Percentiles rank a stretch among this genome's conserved stretches.
These are phyloP conservation scores for Agaricus subrufescens DNA, from an alignment of 768 basidiomycete species.

Conservation along the genomic window DNA sequence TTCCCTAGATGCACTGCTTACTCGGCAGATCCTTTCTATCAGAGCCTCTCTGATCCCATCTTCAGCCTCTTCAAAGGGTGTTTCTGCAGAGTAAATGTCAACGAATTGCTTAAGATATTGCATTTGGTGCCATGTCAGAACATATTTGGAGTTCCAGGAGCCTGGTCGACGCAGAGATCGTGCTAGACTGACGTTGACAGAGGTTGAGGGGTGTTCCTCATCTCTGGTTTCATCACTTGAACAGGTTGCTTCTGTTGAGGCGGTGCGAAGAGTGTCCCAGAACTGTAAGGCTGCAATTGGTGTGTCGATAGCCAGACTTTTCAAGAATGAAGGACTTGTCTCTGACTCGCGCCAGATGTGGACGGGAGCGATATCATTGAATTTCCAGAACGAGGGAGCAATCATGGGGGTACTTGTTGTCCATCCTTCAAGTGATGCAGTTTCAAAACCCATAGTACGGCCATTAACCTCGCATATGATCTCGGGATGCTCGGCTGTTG, in stretches of 20 bases:
- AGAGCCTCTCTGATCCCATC: slow-evolving; percentile 24
- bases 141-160: slow-evolving; percentile 61
- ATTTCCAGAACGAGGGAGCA: slow-evolving; percentile 64
- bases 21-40: slow-evolving; percentile 44
- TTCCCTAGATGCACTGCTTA: slow-evolving; percentile 51
- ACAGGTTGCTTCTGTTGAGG: slow-evolving; percentile 33
- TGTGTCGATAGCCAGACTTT: slow-evolving; percentile 37
- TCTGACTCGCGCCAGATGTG: slow-evolving; percentile 57
- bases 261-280: slow-evolving; percentile 54
- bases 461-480: slow-evolving; percentile 41
- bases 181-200: slow-evolving; percentile 24
- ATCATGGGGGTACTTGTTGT: slow-evolving; percentile 35
- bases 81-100: slow-evolving; percentile 33
- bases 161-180: slow-evolving; percentile 52
- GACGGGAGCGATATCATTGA: slow-evolving; percentile 51
- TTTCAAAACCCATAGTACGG: slow-evolving; percentile 43
- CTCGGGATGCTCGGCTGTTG: slow-evolving; percentile 34
- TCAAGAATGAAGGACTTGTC: slow-evolving; percentile 49
- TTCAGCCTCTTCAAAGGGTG: slow-evolving; percentile 46
- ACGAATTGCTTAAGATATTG: slow-evolving; percentile 56
- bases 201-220: slow-evolving; percentile 13
- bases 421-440: slow-evolving; percentile 38
- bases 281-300: slow-evolving; percentile 37
- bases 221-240: slow-evolving; percentile 1
- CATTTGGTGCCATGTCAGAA: slow-evolving; percentile 63